A percentile compares a stretch with the other conserved stretches of the same genome.
Evolutionary conservation across 2,329 filamentous ascomycete species (phyloP).

Genomic region (Dactylellina drechsleri): DNA sequence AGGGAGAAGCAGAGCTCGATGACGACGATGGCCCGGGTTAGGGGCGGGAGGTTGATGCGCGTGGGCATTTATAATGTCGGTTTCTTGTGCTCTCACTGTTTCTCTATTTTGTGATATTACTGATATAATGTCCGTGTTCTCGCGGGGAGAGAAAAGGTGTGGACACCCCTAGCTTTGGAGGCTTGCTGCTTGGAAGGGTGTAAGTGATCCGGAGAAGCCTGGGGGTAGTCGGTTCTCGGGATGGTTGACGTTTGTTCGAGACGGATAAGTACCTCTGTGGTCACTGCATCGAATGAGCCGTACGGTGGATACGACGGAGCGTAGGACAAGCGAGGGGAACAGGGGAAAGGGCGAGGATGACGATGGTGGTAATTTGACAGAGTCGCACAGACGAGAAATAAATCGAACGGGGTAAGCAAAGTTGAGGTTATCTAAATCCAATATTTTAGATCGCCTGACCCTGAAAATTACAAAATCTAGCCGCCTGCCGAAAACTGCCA

Average conservation of each 20-base stretch:
- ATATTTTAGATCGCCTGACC: slow-evolving; percentile 11
- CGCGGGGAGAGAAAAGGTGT: no score
- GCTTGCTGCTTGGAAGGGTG: no score
- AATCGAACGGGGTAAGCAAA: not conserved
- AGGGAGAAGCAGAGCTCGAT: slow-evolving; percentile 79
- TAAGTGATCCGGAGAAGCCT: not conserved
- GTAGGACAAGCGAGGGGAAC: not conserved
- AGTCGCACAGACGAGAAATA: not conserved
- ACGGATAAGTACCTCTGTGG: slow-evolving; percentile 1
- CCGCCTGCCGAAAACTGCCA: not conserved
- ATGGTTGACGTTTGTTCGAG: not conserved
- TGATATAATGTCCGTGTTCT: no score
- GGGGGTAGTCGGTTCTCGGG: slow-evolving; percentile 5
- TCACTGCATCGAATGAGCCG: not conserved
- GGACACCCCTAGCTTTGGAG: no score
- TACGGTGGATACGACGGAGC: no score
- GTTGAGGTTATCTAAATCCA: not conserved
- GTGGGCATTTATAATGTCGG: slow-evolving; percentile 71
- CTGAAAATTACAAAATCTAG: not conserved
- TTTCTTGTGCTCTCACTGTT: no score
- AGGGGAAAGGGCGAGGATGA: not conserved
- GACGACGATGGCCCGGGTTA: slow-evolving; percentile 84
- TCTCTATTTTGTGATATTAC: no score
- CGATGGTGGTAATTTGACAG: not conserved
- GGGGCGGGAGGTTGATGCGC: slow-evolving; percentile 89